These are phyloP conservation scores for Ricinus communis DNA, from an alignment of 345 rosid genomes.

Conservation along the genomic window DNA sequence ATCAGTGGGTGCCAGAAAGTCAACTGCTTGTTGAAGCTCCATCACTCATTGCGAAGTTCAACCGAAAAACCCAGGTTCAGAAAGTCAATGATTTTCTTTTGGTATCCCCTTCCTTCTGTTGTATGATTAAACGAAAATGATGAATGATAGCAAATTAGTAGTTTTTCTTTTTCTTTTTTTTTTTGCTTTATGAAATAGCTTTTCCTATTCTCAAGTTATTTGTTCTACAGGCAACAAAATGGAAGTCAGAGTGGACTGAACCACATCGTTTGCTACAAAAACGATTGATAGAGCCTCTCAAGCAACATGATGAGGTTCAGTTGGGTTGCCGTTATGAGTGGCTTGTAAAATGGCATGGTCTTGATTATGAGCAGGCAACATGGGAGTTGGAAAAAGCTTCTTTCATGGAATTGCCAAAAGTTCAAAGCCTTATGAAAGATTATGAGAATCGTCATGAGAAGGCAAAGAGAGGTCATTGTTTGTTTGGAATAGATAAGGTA, in stretches of 20 bases:
- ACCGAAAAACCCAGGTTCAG: conserved; percentile 40
- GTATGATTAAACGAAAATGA: neutral
- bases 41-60: conserved; percentile 40
- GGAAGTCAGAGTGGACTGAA: conserved; percentile 47
- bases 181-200: neutral
- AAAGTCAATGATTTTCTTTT: neutral
- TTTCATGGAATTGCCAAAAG: conserved; percentile 37
- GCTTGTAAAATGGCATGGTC: conserved; percentile 67
- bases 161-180: neutral
- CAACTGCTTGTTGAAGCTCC: conserved; percentile 42
- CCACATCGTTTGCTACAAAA: conserved; percentile 49
- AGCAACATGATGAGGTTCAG: conserved; percentile 16
- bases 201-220: neutral
- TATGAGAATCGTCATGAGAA: conserved; percentile 41
- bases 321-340: conserved; percentile 40
- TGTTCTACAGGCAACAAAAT: conserved; percentile 35
- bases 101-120: neutral
- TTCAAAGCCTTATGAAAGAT: conserved; percentile 36
- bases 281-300: conserved; percentile 24
- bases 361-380: conserved; percentile 52
- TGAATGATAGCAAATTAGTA: neutral
- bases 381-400: conserved; percentile 56
- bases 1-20: conserved; percentile 50
- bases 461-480: conserved; percentile 21
- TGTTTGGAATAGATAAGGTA: conserved; percentile 31